Evolutionary conservation across 2,329 filamentous ascomycete genomes (phyloP).

Genomic region (Hypoxylon sp.): DNA sequence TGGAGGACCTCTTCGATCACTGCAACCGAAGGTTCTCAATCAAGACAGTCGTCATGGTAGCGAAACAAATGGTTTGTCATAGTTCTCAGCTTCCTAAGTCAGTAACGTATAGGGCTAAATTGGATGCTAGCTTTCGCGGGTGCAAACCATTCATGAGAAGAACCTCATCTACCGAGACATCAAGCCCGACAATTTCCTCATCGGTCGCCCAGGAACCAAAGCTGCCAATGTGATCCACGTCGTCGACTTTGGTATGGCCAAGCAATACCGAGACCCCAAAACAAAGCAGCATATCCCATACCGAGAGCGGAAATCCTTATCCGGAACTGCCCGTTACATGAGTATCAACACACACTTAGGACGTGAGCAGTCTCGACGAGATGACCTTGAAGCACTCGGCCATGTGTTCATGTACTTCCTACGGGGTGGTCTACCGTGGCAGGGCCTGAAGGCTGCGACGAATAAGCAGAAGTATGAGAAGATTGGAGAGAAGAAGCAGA

Average conservation of each 20-base stretch:
- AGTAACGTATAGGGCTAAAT: slow-evolving; percentile 46
- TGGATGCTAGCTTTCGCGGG: slow-evolving; percentile 78
- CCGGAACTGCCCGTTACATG: slow-evolving; percentile 98
- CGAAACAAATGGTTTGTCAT: slow-evolving; percentile 89
- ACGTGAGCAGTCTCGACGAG: slow-evolving; percentile 93
- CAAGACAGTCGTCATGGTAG: slow-evolving; percentile 99
- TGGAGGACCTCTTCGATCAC: slow-evolving; percentile 97
- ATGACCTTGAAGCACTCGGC: slow-evolving; percentile 90
- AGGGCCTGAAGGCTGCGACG: slow-evolving; percentile 78
- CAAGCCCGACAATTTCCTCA: slow-evolving; percentile 99
- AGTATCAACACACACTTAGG: slow-evolving; percentile 99
- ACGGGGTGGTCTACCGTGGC: slow-evolving; percentile 78
- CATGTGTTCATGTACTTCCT: slow-evolving; percentile 83
- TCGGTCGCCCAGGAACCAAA: slow-evolving; percentile 91
- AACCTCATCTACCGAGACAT: slow-evolving; percentile 99
- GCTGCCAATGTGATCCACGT: slow-evolving; percentile 98
- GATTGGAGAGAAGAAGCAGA: slow-evolving; percentile 99
- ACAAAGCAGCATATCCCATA: slow-evolving; percentile 99
- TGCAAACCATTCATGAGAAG: slow-evolving; percentile 96
- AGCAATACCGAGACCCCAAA: slow-evolving; percentile 98
- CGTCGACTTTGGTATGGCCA: slow-evolving; percentile 99
- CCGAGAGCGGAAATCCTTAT: slow-evolving; percentile 94
- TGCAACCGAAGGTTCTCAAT: slow-evolving; percentile 95
- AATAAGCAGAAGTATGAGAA: slow-evolving; percentile 99
- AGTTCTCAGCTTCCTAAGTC: neutral